phyloP scores from a whole-genome alignment of 2,329 filamentous ascomycete species.

The Calonectria pteridis region DNA sequence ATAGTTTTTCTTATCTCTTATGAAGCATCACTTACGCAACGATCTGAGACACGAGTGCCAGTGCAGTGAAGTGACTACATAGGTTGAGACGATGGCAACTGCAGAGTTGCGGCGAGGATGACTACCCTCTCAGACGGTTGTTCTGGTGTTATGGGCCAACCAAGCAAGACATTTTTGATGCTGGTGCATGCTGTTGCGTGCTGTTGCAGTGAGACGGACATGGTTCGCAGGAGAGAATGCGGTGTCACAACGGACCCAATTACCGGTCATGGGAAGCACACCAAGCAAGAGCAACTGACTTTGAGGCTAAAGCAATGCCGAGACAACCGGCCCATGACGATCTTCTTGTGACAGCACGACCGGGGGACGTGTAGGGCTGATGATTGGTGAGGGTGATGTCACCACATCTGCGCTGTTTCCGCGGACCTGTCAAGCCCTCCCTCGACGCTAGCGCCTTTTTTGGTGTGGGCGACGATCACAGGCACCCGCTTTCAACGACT shows the following conservation, averaged over 20 bases:
- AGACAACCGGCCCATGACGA: slow-evolving; percentile 13
- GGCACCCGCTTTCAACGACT: slow-evolving; percentile 15
- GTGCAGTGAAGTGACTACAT: too few species aligned
- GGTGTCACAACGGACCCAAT: slow-evolving; percentile 6
- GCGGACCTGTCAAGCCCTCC: neutral
- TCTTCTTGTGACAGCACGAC: slow-evolving; percentile 14
- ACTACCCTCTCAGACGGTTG: neutral
- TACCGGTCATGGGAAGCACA: neutral
- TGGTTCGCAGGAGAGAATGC: neutral
- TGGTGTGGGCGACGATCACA: neutral
- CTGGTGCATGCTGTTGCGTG: too few species aligned
- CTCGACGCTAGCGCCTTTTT: neutral
- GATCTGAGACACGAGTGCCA: neutral
- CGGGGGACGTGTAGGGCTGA: slow-evolving; percentile 21
- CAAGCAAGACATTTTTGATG: too few species aligned
- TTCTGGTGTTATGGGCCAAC: neutral
- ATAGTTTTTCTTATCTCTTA: slow-evolving; percentile 37
- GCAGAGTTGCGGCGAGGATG: neutral
- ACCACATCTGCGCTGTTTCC: slow-evolving; percentile 10
- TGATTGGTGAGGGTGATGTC: slow-evolving; percentile 24
- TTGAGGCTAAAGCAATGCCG: slow-evolving; percentile 1
- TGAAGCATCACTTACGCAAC: neutral
- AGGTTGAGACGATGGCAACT: neutral
- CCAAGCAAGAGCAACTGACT: neutral
- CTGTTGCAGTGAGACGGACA: neutral